Base-by-base conservation (phyloP, 2,329 filamentous ascomycete species). In the Fusarium buxicola region DNA sequence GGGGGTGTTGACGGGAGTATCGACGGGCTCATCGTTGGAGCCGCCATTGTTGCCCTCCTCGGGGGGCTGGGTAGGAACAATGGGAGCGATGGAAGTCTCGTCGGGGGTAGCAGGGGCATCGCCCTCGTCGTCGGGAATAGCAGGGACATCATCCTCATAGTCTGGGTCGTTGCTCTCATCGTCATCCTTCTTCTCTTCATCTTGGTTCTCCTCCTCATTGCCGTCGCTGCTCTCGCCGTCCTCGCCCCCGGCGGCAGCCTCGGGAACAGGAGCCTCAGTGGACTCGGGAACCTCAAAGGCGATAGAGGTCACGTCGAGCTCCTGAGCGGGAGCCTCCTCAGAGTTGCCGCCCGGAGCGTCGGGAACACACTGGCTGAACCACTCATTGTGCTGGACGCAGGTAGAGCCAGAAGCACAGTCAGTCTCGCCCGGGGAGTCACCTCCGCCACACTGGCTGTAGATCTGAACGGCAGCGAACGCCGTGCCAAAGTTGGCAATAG, bases 361-460 rank as follows among this genome's bases (percentile, higher is more conserved):
- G 13, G 64, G 64, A 9, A 66, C 27, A 12, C 58, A 69, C 46
- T 68, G 61, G 30, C 66, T 68, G 34, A 69, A 68, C 64, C 59
- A 68, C 18, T 68, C 60, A 27, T 57, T 69, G 15, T 56, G 44
- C 27, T 39, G 24, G 6, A 56, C 60, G 31, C 64, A 69, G 11
- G 54, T 44, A 27, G 64, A 53, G 21, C 61, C 59, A 24, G 56
- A 57, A 13, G 49, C 27, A n/a, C 67, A 69, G n/a, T 61, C 40
- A 4, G 47, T 48, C 15, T 68, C 57, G 11, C 58, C 61, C 1
- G 45, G 52, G 27, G 57, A 69, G 28, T 39, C 54, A 10, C 48
- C 50, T 15, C 64, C 59, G 35, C 57, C 55, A 32, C 65, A 69
- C 41, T 69, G 60, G 32, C 47, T 46, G 34, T 58, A 69, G 27